Conservation (phyloP, 2,329 filamentous ascomycete genomes). For the Aspergillus sergii region DNA sequence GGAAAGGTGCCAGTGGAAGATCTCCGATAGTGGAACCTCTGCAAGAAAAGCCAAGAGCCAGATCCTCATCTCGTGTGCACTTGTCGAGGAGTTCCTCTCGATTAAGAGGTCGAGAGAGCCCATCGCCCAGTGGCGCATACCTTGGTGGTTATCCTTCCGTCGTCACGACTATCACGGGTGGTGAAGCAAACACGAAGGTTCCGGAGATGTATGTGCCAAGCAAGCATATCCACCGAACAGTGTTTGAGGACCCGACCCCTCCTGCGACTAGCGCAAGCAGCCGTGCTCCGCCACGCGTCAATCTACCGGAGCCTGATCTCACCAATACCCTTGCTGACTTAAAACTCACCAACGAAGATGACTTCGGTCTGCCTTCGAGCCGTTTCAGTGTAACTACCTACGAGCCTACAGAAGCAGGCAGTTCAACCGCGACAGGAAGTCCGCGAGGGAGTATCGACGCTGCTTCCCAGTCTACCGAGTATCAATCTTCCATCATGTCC, state of each 20-base stretch:
- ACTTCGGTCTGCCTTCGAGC: conserved; percentile 56
- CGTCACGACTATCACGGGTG: conserved; percentile 37
- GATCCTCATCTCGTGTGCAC: conserved; percentile 57
- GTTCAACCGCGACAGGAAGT: conserved; percentile 41
- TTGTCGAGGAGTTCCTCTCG: conserved; percentile 24
- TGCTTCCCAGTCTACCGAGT: conserved; percentile 36
- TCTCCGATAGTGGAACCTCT: conserved; percentile 66
- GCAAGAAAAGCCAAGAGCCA: conserved; percentile 59
- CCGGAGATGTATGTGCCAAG: conserved; percentile 22
- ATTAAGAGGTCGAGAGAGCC: conserved; percentile 33
- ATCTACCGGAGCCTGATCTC: conserved; percentile 31
- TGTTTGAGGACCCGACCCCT: conserved; percentile 11
- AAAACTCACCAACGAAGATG: conserved; percentile 37
- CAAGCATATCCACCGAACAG: conserved; percentile 37
- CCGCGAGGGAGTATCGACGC: conserved; percentile 35
- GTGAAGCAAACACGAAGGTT: conserved; percentile 19
- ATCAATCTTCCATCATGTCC: conserved; percentile 41
- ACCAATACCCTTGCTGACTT: conserved; percentile 36
- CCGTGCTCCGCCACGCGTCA: conserved; percentile 25
- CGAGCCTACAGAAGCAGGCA: conserved; percentile 54
- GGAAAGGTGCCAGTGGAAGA: conserved; percentile 74
- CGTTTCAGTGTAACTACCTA: conserved; percentile 68
- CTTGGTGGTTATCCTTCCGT: conserved; percentile 31
- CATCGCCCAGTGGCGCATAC: conserved; percentile 30
- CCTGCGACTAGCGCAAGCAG: conserved; percentile 15